Conservation (phyloP, 2,329 filamentous ascomycete species). For the Bertia moriformis region DNA sequence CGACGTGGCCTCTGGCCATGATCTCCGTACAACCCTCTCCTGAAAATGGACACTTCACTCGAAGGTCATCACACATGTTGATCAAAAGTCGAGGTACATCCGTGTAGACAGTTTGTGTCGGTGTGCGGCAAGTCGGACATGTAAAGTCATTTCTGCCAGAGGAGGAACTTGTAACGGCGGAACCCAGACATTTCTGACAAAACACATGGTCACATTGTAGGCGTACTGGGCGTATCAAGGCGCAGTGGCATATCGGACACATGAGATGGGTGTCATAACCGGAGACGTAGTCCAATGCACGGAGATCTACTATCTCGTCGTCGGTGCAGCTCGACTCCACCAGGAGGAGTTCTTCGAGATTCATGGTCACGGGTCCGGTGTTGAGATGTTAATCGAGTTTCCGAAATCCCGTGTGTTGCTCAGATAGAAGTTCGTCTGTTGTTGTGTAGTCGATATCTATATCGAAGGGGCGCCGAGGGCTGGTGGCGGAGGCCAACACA, state of each 20-base stretch:
- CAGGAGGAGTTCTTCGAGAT: neutral
- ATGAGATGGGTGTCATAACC: conserved; percentile 42
- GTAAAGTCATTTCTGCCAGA: conserved; percentile 19
- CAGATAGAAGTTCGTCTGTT: no score
- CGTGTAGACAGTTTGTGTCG: conserved; percentile 17
- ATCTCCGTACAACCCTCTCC: conserved; percentile 34
- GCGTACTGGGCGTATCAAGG: conserved; percentile 42
- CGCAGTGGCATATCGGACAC: conserved; percentile 49
- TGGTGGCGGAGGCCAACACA: no score
- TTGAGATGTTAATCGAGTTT: no score
- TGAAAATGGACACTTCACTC: conserved; percentile 41
- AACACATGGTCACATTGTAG: conserved; percentile 50
- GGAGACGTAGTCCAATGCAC: conserved; percentile 39
- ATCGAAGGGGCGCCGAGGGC: no score
- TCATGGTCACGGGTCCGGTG: neutral
- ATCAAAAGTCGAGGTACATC: conserved; percentile 37
- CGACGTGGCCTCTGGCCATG: conserved; percentile 36
- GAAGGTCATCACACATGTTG: conserved; percentile 46
- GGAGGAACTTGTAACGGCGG: conserved; percentile 22
- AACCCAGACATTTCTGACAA: conserved; percentile 40
- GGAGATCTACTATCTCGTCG: conserved; percentile 28
- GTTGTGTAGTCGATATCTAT: no score
- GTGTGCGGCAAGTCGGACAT: conserved; percentile 42
- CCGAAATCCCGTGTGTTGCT: no score
- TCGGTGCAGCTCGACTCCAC: neutral